These are phyloP conservation scores for Paramecium sexaurelia DNA, from an alignment of 73 alveolate genomes.

Conservation along the genomic window DNA sequence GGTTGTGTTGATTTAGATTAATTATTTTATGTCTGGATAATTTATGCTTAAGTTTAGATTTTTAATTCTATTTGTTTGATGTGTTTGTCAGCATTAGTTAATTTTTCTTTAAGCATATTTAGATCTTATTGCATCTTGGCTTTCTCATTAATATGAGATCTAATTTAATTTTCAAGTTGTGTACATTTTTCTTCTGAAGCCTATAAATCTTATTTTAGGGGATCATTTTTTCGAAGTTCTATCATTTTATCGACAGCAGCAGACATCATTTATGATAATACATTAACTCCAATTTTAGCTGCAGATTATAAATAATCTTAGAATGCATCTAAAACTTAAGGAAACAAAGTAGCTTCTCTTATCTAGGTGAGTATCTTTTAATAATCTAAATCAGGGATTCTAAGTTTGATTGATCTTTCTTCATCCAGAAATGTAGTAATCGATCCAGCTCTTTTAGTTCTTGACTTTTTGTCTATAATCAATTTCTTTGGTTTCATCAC, in stretches of 20 bases:
- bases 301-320: neutral
- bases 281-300: constrained; percentile 36
- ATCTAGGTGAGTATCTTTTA: neutral
- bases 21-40: neutral
- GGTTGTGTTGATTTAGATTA: neutral
- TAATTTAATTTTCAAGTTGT: constrained; percentile 2
- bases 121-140: neutral
- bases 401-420: neutral
- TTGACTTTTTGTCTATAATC: neutral
- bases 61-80: constrained; percentile 1
- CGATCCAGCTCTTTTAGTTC: neutral
- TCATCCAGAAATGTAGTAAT: constrained; percentile 21
- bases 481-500: neutral
- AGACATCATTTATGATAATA: neutral
- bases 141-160: neutral
- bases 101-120: neutral
- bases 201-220: neutral
- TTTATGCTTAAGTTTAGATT: constrained; percentile 24
- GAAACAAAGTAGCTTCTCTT: neutral
- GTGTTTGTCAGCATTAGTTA: neutral
- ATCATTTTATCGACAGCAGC: neutral
- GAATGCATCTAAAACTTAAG: neutral
- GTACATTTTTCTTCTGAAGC: neutral
- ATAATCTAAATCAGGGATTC: constrained; percentile 18
- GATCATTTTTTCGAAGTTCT: constrained; percentile 21